Evolutionary conservation across 106 monocot genomes (phyloP).

Genomic region (Allium sativum): DNA sequence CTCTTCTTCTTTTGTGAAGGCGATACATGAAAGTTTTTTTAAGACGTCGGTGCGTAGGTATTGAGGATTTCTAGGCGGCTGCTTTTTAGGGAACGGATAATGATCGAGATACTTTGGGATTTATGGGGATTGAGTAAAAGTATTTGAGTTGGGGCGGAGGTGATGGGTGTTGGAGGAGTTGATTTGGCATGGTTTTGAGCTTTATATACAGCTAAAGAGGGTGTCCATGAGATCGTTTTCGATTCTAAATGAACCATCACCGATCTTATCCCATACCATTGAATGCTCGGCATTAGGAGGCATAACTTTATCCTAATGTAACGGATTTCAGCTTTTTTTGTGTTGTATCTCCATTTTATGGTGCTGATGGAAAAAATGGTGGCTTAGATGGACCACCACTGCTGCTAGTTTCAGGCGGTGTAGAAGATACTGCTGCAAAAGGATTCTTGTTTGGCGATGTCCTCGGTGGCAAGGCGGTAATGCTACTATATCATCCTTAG

Average conservation of each 20-base stretch:
- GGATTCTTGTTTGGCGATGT: too few species aligned
- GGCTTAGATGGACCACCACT: too few species aligned
- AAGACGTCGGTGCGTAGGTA: constrained; percentile 43
- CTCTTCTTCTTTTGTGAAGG: constrained; percentile 53
- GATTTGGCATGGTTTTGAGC: constrained; percentile 17
- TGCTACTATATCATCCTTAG: too few species aligned
- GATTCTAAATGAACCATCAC: constrained; percentile 61
- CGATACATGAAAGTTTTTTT: constrained; percentile 56
- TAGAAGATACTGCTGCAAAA: too few species aligned
- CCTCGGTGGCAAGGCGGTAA: too few species aligned
- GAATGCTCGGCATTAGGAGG: constrained; percentile 52
- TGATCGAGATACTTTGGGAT: constrained; percentile 88
- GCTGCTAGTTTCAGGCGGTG: too few species aligned
- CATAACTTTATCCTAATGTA: constrained; percentile 88
- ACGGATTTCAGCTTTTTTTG: too few species aligned
- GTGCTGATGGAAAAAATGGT: too few species aligned
- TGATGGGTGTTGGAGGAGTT: background rate
- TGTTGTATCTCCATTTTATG: too few species aligned
- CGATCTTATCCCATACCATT: constrained; percentile 94
- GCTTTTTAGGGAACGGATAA: constrained; percentile 49
- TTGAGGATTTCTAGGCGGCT: constrained; percentile 57
- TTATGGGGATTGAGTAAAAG: constrained; percentile 56
- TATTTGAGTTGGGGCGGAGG: constrained; percentile 24
- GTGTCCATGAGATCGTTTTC: constrained; percentile 52
- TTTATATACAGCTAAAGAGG: constrained; percentile 39